Conservation (phyloP, 768 basidiomycete species). For the Boletus insuetus region DNA sequence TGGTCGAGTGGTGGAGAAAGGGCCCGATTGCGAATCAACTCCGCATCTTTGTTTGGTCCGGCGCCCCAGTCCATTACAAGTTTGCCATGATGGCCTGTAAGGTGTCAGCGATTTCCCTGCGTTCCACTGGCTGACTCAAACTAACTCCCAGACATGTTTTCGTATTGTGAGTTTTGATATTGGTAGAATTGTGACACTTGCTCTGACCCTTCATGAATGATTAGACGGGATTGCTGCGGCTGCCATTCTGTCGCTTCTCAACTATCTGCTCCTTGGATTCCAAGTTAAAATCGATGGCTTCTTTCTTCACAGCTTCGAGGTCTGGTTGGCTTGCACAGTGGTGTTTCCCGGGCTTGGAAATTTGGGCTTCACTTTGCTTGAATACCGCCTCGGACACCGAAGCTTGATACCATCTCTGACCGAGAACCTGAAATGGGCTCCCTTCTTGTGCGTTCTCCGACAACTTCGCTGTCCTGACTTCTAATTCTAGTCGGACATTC, state of each 20-base stretch:
- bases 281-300: constrained; percentile 66
- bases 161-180: constrained; percentile 40
- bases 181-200: background rate
- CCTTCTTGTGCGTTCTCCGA: constrained; percentile 35
- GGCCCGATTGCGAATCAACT: constrained; percentile 85
- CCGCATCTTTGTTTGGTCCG: constrained; percentile 72
- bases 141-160: constrained; percentile 43
- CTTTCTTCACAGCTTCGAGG: constrained; percentile 78
- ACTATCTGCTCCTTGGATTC: constrained; percentile 76
- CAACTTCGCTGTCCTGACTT: background rate
- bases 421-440: constrained; percentile 31
- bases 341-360: constrained; percentile 76
- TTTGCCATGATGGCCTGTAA: constrained; percentile 56
- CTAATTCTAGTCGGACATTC: background rate
- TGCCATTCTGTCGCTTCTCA: constrained; percentile 63
- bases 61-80: constrained; percentile 81
- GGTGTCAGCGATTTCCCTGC: constrained; percentile 4
- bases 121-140: background rate
- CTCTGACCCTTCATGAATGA: background rate
- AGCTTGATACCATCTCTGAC: constrained; percentile 18
- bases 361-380: constrained; percentile 68
- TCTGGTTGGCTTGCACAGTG: constrained; percentile 74
- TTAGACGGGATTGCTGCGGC: constrained; percentile 61
- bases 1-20: constrained; percentile 70
- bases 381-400: constrained; percentile 63